Evolutionary conservation across 2,329 filamentous ascomycete species (phyloP), one percentile per base, ranked within the genome.

Genomic region (Fusarium papillatum): DNA sequence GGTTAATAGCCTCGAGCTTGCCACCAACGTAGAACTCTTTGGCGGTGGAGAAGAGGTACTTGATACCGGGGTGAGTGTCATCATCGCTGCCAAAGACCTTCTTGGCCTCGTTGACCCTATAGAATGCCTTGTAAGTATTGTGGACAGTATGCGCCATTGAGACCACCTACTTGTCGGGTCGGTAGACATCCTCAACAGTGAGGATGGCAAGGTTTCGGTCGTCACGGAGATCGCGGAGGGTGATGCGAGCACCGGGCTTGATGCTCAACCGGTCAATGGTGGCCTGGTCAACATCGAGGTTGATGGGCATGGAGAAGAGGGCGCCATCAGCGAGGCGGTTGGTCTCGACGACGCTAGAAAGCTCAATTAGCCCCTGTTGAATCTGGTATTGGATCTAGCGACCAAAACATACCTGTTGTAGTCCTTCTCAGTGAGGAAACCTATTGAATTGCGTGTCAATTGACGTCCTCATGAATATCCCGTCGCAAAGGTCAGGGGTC

Each of bases 251-350:
- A 66, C 96, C 95, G 31, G 94, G 82, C 90, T 97, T 94, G 82
- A 98, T 89, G 75, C 91, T 92, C 38, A 93, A 84, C 80, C 93
- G 89, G 77, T 96, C 90, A 82, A 98, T 94, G 71, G 91, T 92
- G 82, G 93, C 86, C 84, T 95, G 89, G 76, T 90, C 91, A 74
- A 97, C 88, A 85, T 99, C 97, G 78, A 99, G 93, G 80, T 94
- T 97, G 86, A 99, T 98, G 81, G 97, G 97, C 87, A 99, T 99
- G 86, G 92, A 95, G 88, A 98, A 98, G 81, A 99, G 93, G 83
- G 93, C 93, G 84, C 97, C 97, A 86, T 95, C 93, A 70, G 92
- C 92, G 70, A 99, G 93, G 80, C 97, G 95, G 88, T 94, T 93
- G 80, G 96, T 92, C 85, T 93, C 93, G 78, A 98, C 96, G 76